A percentile compares a stretch with the other conserved stretches of the same genome.
phyloP scores from a whole-genome alignment of 2,329 filamentous ascomycete species.

The Epichloe baconii region DNA sequence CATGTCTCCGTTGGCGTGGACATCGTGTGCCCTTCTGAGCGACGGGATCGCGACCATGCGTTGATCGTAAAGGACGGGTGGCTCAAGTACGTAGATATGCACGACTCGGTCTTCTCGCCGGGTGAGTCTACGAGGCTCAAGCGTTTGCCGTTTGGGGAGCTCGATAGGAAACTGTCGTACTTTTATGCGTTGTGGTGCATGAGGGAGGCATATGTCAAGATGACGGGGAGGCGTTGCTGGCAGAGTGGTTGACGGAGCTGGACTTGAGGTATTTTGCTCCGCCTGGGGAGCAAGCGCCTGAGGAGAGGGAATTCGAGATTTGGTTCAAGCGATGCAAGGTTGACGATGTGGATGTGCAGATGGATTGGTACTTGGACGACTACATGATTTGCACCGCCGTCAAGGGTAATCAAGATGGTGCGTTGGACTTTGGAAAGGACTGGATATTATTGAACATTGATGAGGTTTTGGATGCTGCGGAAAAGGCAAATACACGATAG shows the following conservation, averaged over 20 bases:
- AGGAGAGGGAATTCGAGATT: slow-evolving; percentile 13
- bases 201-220: slow-evolving; percentile 72
- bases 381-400: slow-evolving; percentile 43
- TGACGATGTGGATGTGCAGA: slow-evolving; percentile 21
- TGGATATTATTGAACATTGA: slow-evolving; percentile 25
- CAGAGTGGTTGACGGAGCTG: slow-evolving; percentile 56
- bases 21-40: slow-evolving; percentile 62
- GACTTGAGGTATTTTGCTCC: slow-evolving; percentile 54
- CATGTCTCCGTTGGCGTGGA: slow-evolving; percentile 51
- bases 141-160: slow-evolving; percentile 18
- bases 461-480: slow-evolving; percentile 31
- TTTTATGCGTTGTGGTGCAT: slow-evolving; percentile 73
- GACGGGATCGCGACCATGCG: slow-evolving; percentile 46
- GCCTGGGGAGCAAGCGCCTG: slow-evolving; percentile 24
- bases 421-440: slow-evolving; percentile 22
- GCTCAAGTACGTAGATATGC: slow-evolving; percentile 55
- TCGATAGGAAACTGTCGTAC: slow-evolving; percentile 39
- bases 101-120: slow-evolving; percentile 54
- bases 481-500: slow-evolving; percentile 12
- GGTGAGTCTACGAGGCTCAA: slow-evolving; percentile 52
- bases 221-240: slow-evolving; percentile 65
- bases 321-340: slow-evolving; percentile 18
- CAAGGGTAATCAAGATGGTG: slow-evolving; percentile 25
- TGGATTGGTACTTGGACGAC: slow-evolving; percentile 31
- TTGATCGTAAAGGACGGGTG: slow-evolving; percentile 48